phyloP scores from a whole-genome alignment of 257 asterid genomes.

The Euphrasia confusa region DNA sequence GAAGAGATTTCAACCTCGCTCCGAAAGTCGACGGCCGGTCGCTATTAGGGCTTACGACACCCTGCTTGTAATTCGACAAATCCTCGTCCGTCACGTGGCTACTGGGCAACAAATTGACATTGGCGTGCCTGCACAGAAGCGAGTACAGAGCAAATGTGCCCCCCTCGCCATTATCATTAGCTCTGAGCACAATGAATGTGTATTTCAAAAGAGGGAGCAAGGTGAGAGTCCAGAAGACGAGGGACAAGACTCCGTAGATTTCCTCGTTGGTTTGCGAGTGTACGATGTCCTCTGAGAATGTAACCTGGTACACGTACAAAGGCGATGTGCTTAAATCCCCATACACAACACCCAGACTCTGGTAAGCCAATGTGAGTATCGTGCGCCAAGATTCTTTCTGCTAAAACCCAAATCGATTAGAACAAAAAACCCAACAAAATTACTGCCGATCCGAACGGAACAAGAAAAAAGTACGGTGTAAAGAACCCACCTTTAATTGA shows the following conservation, averaged over 20 bases:
- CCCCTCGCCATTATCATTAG: slow-evolving; percentile 96
- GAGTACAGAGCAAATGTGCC: slow-evolving; percentile 93
- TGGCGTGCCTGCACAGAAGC: slow-evolving; percentile 73
- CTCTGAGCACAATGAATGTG: slow-evolving; percentile 78
- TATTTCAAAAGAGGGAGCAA: slow-evolving; percentile 76
- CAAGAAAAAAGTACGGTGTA: not conserved
- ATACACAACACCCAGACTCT: slow-evolving; percentile 87
- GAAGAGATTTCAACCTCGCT: slow-evolving; percentile 49
- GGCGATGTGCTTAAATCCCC: slow-evolving; percentile 95
- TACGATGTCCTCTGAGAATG: slow-evolving; percentile 76
- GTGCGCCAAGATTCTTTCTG: slow-evolving; percentile 82
- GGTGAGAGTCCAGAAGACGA: slow-evolving; percentile 85
- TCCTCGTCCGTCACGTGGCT: slow-evolving; percentile 72
- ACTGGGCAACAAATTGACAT: slow-evolving; percentile 70
- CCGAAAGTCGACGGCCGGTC: slow-evolving; percentile 39
- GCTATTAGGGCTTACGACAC: slow-evolving; percentile 31
- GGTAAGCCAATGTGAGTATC: slow-evolving; percentile 70
- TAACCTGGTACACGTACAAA: slow-evolving; percentile 72
- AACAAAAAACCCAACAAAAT: no score
- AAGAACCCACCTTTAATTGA: slow-evolving; percentile 49
- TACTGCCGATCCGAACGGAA: no score
- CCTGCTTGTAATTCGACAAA: slow-evolving; percentile 58
- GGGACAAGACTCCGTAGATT: slow-evolving; percentile 82
- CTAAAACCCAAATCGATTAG: slow-evolving; percentile 16
- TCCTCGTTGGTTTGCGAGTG: slow-evolving; percentile 85